Base-by-base conservation (phyloP, 2,329 filamentous ascomycete genomes). In the Paradendryphiella salina region DNA sequence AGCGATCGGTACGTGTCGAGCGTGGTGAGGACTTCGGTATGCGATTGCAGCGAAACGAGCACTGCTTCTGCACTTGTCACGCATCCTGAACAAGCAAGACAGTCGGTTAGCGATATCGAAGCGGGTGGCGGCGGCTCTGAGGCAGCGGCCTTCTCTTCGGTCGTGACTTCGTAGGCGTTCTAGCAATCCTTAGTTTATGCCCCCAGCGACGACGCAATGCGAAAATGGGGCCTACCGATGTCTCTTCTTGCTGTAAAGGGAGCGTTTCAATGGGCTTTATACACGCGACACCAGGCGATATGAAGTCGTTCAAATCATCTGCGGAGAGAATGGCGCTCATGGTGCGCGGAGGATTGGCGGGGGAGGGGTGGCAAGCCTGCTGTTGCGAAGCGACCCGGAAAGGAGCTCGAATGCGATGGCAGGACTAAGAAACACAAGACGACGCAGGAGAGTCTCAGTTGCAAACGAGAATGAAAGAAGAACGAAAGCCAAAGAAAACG, bases 231-330 rank as follows among this genome's bases (percentile, higher is more conserved):
- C 75, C 48, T 72, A 82, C 80, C 56, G 75, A 71, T 46, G 69
- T 62, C 18, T 76, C 74, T 42, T 77, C 72, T 18, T 82, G 74
- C 28, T 82, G 76, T 37, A 59, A 59, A 2, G 94, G 93, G 11
- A 99, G 83, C 2, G 90, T 95, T 74, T 99, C 94, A 71, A 99
- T 82, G 21, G 94, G 94, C 70, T 99, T 97, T 75, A 99, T 97
- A 77, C 94, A 99, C 57, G 94, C 94, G 68, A 99, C 92, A 56
- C 93, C 92, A 11, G 94, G 94, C 50, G 89, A 94, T 72, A 99
- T 99, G 78, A 99, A 99, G 80, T 99, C 94, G 80, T 99, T 99
- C 55, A 99, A 81, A 73, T 96, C 92, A 79, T 99, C 93, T 67
- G 88, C 87, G 49, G 92, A 97, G 66, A 99, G 87, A 67, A 99